These are phyloP conservation scores for Vitis hybrid DNA, from an alignment of 177 flowering plant genomes.

Conservation along the genomic window DNA sequence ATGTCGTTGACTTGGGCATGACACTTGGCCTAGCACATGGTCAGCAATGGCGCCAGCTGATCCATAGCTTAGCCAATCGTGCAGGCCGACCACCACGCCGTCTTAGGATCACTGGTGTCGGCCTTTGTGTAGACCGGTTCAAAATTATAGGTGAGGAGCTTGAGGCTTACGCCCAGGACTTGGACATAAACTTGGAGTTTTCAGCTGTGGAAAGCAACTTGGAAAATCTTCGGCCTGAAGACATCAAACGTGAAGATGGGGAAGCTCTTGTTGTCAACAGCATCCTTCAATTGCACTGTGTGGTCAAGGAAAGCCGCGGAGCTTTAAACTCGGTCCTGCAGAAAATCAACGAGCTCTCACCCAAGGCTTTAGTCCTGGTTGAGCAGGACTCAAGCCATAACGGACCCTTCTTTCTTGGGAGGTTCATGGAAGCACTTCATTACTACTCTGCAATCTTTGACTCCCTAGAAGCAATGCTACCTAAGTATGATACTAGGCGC, in stretches of 20 bases:
- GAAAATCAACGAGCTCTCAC: slow-evolving; percentile 53
- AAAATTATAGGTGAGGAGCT: slow-evolving; percentile 51
- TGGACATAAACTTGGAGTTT: slow-evolving; percentile 49
- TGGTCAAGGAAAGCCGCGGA: slow-evolving; percentile 78
- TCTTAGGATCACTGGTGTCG: slow-evolving; percentile 59
- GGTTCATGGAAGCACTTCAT: slow-evolving; percentile 71
- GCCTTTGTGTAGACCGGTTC: slow-evolving; percentile 26
- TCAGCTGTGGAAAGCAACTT: slow-evolving; percentile 49
- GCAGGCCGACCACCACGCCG: slow-evolving; percentile 39
- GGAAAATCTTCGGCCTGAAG: slow-evolving; percentile 47
- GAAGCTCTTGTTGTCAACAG: slow-evolving; percentile 66
- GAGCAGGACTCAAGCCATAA: slow-evolving; percentile 83
- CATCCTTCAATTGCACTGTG: slow-evolving; percentile 71
- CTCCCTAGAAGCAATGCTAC: slow-evolving; percentile 64
- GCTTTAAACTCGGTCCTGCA: slow-evolving; percentile 68
- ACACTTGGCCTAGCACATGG: slow-evolving; percentile 56
- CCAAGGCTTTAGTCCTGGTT: slow-evolving; percentile 48
- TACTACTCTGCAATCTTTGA: slow-evolving; percentile 57
- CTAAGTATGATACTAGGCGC: slow-evolving; percentile 63
- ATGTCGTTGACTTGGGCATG: slow-evolving; percentile 82
- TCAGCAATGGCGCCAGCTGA: slow-evolving; percentile 60
- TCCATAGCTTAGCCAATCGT: slow-evolving; percentile 54
- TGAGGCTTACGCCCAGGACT: slow-evolving; percentile 35
- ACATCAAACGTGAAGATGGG: slow-evolving; percentile 35
- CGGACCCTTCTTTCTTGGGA: slow-evolving; percentile 77